Percentiles rank a stretch among this genome's conserved stretches.
Conservation (phyloP, 2,329 filamentous ascomycete genomes). For the Aspergillus thermomutatus region DNA sequence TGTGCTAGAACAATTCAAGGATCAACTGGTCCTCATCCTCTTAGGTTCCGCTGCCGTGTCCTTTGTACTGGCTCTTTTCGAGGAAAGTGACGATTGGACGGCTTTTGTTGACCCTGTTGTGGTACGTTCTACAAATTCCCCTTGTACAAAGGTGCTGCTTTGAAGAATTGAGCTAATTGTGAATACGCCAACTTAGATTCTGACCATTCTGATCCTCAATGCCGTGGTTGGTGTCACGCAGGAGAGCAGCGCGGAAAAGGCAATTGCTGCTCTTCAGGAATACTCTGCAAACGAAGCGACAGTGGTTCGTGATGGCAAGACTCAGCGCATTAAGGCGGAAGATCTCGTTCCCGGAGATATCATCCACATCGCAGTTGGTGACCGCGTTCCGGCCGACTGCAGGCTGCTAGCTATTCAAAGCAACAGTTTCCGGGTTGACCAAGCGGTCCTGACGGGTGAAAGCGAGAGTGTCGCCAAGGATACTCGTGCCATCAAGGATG, state of each 20-base stretch:
- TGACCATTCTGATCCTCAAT: slow-evolving; percentile 95
- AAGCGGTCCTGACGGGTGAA: slow-evolving; percentile 95
- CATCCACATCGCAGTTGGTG: slow-evolving; percentile 80
- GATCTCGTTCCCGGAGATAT: slow-evolving; percentile 94
- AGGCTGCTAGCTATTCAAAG: slow-evolving; percentile 85
- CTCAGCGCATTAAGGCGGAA: slow-evolving; percentile 87
- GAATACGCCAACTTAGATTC: slow-evolving; percentile 58
- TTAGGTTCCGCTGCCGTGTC: slow-evolving; percentile 90
- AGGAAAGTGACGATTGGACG: slow-evolving; percentile 90
- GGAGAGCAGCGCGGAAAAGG: slow-evolving; percentile 97
- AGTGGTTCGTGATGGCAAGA: slow-evolving; percentile 78
- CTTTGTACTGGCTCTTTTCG: slow-evolving; percentile 87
- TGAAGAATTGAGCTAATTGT: slow-evolving; percentile 16
- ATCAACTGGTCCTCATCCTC: slow-evolving; percentile 93
- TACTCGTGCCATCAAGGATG: slow-evolving; percentile 64
- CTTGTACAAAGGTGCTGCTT: not conserved
- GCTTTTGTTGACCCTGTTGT: slow-evolving; percentile 96
- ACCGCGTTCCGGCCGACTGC: slow-evolving; percentile 93
- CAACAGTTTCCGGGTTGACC: slow-evolving; percentile 96
- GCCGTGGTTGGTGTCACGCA: slow-evolving; percentile 96
- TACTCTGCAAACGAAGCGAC: slow-evolving; percentile 98
- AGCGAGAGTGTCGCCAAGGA: slow-evolving; percentile 96
- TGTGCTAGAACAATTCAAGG: slow-evolving; percentile 97
- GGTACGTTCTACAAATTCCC: slow-evolving; percentile 55
- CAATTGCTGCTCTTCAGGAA: slow-evolving; percentile 95